These are phyloP conservation scores for Phyllosticta paracitricarpa DNA, from an alignment of 2,329 filamentous ascomycete genomes.

Conservation along the genomic window DNA sequence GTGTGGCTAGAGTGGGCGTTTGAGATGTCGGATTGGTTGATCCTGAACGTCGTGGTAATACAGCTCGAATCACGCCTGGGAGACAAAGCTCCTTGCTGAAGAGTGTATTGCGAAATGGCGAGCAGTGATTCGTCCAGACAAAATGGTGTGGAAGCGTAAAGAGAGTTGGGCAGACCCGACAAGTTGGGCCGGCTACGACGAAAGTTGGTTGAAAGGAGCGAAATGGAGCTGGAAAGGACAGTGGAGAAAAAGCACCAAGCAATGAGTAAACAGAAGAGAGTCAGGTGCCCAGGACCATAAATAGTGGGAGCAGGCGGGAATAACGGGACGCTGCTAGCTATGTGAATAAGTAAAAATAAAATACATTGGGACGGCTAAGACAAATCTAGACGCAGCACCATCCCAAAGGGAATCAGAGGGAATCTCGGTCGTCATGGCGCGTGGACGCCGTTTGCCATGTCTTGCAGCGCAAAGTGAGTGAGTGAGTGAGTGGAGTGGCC, in stretches of 20 bases:
- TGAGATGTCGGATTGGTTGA: slow-evolving; percentile 1
- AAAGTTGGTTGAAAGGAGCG: not conserved
- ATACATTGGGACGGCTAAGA: not conserved
- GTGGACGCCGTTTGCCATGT: not conserved
- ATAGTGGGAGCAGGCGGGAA: not conserved
- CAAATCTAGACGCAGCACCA: not conserved
- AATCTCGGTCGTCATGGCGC: not conserved
- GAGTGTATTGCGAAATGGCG: not conserved
- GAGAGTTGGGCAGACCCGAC: slow-evolving; percentile 6
- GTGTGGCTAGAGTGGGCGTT: not conserved
- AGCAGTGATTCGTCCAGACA: slow-evolving; percentile 7
- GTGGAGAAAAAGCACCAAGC: not conserved
- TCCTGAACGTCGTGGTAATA: not conserved
- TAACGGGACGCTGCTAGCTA: not conserved
- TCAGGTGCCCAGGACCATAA: not conserved
- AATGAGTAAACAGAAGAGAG: not conserved
- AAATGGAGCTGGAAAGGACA: not conserved
- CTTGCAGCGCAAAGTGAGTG: not conserved
- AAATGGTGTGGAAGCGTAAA: not conserved
- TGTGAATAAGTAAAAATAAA: not conserved
- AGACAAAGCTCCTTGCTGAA: slow-evolving; percentile 5
- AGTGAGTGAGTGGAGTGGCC: too few relatives aligned
- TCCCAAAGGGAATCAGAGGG: not conserved
- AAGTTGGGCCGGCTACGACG: not conserved
- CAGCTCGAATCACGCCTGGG: not conserved